Base-by-base conservation (phyloP, 2,329 filamentous ascomycete species). In the Sporothrix pseudoabietina region DNA sequence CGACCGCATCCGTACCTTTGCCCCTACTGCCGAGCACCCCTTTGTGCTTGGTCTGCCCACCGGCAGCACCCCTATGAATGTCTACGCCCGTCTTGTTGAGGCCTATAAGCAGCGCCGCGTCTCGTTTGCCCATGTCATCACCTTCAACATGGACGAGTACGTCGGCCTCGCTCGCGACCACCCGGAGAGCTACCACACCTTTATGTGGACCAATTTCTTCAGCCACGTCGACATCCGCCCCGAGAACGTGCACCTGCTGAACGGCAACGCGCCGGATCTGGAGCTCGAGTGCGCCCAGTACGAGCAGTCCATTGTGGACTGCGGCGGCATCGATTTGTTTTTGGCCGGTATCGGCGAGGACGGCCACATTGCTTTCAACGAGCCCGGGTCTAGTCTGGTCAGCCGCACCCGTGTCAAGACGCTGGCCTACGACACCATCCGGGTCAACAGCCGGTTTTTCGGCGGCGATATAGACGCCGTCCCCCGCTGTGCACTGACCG, bases 121-220 rank as follows among this genome's bases (percentile, higher is more conserved):
- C 22, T 77, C 78, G 47, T 82, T 82, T 81, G 87, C 88, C 77
- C 86, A 94, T 89, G 91, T 94, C 77, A 85, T 94, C 76, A 94
- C 92, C 3, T 94, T 94, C 85, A 82, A 82, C 77, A 82, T 82
- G 81, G 92, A 94, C 81, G 91, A 94, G 82, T 94, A 94, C 79
- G 90, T 94, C 75, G 90, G 89, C 66, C 86, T 94, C 69, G 88
- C 91, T 26, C 87, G 90, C 76, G 89, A 92, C 77, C 92, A 94
- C 80, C 90, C 91, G 4, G 89, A 93, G 80, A 91, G 89, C 79
- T 94, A 94, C 82, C 91, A 94, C 83, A 90, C 88, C 78, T 94
- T 93, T 84, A 94, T 94, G 92, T 93, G 92, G 85, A 90, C 89
- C 82, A 87, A 94, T 82, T 92, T 94, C 83, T 94, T 94, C 83